These are phyloP conservation scores for Ramalina peruviana DNA, from an alignment of 495 filamentous ascomycete genomes.

Conservation along the genomic window DNA sequence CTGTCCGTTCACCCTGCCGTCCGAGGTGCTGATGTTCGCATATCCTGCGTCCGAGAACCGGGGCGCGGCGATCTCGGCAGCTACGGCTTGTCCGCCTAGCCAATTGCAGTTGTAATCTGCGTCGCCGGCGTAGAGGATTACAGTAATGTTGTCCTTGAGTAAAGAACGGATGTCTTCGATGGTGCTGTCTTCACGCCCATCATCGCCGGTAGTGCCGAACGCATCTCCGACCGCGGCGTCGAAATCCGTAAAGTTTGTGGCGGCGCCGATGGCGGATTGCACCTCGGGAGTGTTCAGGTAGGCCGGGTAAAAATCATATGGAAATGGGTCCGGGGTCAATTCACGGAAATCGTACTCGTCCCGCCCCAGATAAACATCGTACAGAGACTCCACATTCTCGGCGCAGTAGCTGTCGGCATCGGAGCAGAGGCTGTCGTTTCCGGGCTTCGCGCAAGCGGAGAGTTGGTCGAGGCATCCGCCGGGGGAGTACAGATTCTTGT, in stretches of 20 bases:
- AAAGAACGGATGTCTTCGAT: constrained; percentile 38
- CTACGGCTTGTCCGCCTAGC: constrained; percentile 18
- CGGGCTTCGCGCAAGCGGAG: constrained; percentile 29
- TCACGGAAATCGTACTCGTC: constrained; percentile 53
- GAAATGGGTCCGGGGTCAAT: constrained; percentile 43
- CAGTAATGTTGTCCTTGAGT: constrained; percentile 43
- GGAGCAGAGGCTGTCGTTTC: constrained; percentile 24
- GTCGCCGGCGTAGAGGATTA: constrained; percentile 56
- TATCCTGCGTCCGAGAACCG: constrained; percentile 37
- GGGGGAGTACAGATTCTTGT: constrained; percentile 33
- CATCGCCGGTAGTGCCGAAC: constrained; percentile 37
- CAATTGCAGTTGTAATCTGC: constrained; percentile 43
- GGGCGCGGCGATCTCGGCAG: constrained; percentile 22
- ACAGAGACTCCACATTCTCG: constrained; percentile 26
- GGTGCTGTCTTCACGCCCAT: constrained; percentile 30
- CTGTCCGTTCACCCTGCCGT: constrained; percentile 32
- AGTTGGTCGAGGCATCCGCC: constrained; percentile 51
- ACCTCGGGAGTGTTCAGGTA: constrained; percentile 51
- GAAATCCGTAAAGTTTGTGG: constrained; percentile 50
- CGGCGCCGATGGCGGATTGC: constrained; percentile 48
- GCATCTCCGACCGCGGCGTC: constrained; percentile 32
- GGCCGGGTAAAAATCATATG: constrained; percentile 44
- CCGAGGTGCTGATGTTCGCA: constrained; percentile 30
- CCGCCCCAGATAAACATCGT: constrained; percentile 23
- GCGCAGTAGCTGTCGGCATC: constrained; percentile 26